These are phyloP conservation scores for Trichoderma oligosporum DNA, from an alignment of 2,329 filamentous ascomycete species.

Conservation along the genomic window DNA sequence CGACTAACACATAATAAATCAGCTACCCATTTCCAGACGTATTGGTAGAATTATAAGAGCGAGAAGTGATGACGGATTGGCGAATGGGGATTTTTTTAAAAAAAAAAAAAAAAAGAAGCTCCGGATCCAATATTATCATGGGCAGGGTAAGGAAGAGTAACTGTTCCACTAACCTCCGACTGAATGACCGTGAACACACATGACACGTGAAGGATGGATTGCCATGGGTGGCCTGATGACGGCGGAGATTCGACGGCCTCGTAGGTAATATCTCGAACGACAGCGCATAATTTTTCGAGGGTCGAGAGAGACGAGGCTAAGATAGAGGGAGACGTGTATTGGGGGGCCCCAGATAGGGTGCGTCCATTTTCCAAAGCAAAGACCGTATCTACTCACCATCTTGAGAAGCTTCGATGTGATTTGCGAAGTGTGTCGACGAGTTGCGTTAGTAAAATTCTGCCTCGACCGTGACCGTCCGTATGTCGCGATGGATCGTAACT, in stretches of 20 bases:
- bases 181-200: slow-evolving; percentile 39
- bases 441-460: slow-evolving; percentile 34
- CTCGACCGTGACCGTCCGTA: slow-evolving; percentile 36
- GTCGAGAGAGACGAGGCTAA: neutral
- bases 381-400: slow-evolving; percentile 44
- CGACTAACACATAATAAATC: slow-evolving; percentile 35
- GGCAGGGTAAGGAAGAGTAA: neutral
- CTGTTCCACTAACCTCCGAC: slow-evolving; percentile 34
- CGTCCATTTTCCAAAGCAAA: slow-evolving; percentile 12
- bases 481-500: slow-evolving; percentile 33
- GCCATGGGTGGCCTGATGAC: slow-evolving; percentile 37
- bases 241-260: slow-evolving; percentile 4
- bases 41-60: neutral
- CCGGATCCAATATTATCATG: too few species aligned
- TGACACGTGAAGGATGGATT: slow-evolving; percentile 34
- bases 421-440: slow-evolving; percentile 41
- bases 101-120: too few species aligned
- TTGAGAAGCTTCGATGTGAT: slow-evolving; percentile 43
- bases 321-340: slow-evolving; percentile 18
- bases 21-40: slow-evolving; percentile 5
- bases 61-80: slow-evolving; percentile 18
- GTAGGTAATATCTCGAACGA: slow-evolving; percentile 16
- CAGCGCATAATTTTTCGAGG: slow-evolving; percentile 18
- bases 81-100: neutral
- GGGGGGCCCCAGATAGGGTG: slow-evolving; percentile 13